Percentiles rank a stretch among this genome's conserved stretches.
These are phyloP conservation scores for Fusarium piperis DNA, from an alignment of 2,329 filamentous ascomycete genomes.

Conservation along the genomic window DNA sequence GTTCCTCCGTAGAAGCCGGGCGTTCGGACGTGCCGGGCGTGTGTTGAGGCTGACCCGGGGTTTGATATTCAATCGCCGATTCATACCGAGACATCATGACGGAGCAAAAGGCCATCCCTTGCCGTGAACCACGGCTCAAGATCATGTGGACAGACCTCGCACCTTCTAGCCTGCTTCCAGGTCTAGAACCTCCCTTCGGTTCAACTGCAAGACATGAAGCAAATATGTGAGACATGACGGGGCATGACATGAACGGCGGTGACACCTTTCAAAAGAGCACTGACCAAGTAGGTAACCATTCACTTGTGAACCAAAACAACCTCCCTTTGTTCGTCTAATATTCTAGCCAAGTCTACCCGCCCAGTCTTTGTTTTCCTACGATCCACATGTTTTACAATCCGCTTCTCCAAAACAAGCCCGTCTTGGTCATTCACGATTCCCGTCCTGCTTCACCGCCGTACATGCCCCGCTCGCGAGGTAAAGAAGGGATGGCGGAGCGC, in stretches of 20 bases:
- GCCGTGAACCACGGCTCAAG: slow-evolving; percentile 1
- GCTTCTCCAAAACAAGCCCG: slow-evolving; percentile 18
- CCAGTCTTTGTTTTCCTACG: neutral
- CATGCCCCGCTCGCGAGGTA: slow-evolving; percentile 48
- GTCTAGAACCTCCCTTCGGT: slow-evolving; percentile 1
- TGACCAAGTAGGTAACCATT: slow-evolving; percentile 7
- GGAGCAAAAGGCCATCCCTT: neutral
- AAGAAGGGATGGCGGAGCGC: slow-evolving; percentile 93
- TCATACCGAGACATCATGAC: neutral
- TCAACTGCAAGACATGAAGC: slow-evolving; percentile 19
- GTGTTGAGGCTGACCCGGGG: neutral
- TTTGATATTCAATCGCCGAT: slow-evolving; percentile 2
- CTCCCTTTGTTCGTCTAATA: slow-evolving; percentile 30
- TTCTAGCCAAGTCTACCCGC: slow-evolving; percentile 9
- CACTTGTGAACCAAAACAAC: slow-evolving; percentile 1
- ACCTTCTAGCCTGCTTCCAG: neutral
- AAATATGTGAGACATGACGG: slow-evolving; percentile 26
- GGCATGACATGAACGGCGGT: slow-evolving; percentile 32
- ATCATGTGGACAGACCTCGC: neutral
- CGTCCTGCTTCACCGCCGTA: slow-evolving; percentile 33
- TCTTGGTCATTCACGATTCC: slow-evolving; percentile 7
- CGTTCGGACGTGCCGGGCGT: slow-evolving; percentile 12
- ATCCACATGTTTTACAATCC: slow-evolving; percentile 9
- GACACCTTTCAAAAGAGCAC: slow-evolving; percentile 23
- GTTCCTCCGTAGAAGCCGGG: slow-evolving; percentile 30